Base-by-base conservation (phyloP, 805 yeast species). In the Candida sphagnicola region DNA sequence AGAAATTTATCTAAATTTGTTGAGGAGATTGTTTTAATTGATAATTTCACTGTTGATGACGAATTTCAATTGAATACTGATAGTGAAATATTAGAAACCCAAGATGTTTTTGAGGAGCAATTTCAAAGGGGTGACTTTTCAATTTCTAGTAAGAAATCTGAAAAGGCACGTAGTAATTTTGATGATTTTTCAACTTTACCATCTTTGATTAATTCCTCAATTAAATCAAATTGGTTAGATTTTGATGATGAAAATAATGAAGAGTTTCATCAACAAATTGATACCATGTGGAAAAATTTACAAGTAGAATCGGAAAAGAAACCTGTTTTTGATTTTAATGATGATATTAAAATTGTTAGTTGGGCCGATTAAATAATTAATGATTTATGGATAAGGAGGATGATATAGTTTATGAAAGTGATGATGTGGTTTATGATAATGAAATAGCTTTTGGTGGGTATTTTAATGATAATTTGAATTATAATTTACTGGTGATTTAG, bases 11-110 rank as follows among this genome's bases (percentile, higher is more conserved):
- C 53, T 34, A 53, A 46, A 35, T 74, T 71, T 42, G 42, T 62
- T 36, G 31, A 28, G 3, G 62, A 57, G 14, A 51, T 69, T 18
- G 35, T 31, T 38, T 51, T 52, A 23, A 34, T 34, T 25, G 24
- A 34, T 10, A 17, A 23, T 23, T 65, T 70, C 41, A 70, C 71
- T 4, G 49, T 68, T 15, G 77, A 72, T 49, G 78, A 74, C 42
- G 74, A 70, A 46, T 64, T 60, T 47, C 59, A 51, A 34, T 38
- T 39, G 16, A 50, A 48, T 19, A 40, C 40, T 10, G 35, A 38
- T 10, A 41, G 54, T 29, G 56, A 51, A 24, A 11, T 18, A 12
- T 41, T 53, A 15, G 41, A 37, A 13, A 17, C 18, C 2, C 17
- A 16, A 15, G 31, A 17, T 18, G 37, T 26, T 11, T 31, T 31